A percentile compares a stretch with the other conserved stretches of the same genome.
Conservation (phyloP, 225 moss, liverwort and hornwort species). For the Neckera pumila region DNA sequence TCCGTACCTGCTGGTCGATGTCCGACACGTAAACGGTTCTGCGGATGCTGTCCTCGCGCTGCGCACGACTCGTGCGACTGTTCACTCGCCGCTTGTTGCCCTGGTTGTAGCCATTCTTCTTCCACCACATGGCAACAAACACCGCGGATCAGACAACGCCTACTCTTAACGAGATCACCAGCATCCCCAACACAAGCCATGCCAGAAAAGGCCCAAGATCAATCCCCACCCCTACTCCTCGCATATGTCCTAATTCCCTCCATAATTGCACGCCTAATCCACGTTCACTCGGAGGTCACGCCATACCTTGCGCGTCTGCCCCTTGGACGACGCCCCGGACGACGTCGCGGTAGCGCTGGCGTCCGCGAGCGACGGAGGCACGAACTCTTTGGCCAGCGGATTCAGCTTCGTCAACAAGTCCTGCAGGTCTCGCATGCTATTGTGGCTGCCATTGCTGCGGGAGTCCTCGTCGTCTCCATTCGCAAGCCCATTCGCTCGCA, state of each 20-base stretch:
- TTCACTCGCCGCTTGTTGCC: slow-evolving; percentile 67
- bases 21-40: slow-evolving; percentile 92
- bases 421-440: slow-evolving; percentile 81
- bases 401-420: slow-evolving; percentile 90
- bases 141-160: slow-evolving; percentile 17
- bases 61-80: slow-evolving; percentile 83
- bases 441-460: slow-evolving; percentile 69
- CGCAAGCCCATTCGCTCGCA: slow-evolving; percentile 32
- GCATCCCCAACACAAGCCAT: neutral
- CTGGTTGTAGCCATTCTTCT: slow-evolving; percentile 82
- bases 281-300: neutral
- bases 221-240: neutral
- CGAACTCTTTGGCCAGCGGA: slow-evolving; percentile 82
- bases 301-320: slow-evolving; percentile 66
- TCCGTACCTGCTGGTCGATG: slow-evolving; percentile 89
- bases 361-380: slow-evolving; percentile 74
- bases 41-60: slow-evolving; percentile 92
- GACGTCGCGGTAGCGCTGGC: slow-evolving; percentile 30
- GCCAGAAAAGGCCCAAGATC: neutral
- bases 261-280: slow-evolving; percentile 10
- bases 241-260: neutral
- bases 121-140: slow-evolving; percentile 19
- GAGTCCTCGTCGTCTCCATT: slow-evolving; percentile 48
- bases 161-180: neutral
- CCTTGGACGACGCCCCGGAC: slow-evolving; percentile 46